phyloP scores from a whole-genome alignment of 768 basidiomycete species.

The Suillus spraguei region DNA sequence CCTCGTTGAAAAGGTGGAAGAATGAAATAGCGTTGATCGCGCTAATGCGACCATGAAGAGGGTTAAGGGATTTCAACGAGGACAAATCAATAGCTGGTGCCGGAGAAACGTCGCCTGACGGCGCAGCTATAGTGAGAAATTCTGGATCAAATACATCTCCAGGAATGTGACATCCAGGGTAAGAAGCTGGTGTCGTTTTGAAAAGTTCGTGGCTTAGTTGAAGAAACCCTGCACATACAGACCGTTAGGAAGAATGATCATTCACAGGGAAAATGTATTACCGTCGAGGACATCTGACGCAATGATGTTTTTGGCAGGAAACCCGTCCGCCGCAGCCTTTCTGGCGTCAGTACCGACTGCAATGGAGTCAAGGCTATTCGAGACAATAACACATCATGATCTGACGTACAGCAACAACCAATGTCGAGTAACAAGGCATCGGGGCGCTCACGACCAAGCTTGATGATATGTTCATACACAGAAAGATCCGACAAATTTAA shows the following conservation, averaged over 20 bases:
- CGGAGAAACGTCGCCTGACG: neutral
- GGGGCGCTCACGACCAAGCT: neutral
- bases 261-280: neutral
- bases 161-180: neutral
- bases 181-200: neutral
- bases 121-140: neutral
- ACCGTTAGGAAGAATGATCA: neutral
- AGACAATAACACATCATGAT: neutral
- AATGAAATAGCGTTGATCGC: neutral
- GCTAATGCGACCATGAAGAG: neutral
- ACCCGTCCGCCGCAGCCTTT: neutral
- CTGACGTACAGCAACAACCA: neutral
- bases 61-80: neutral
- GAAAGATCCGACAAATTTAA: neutral
- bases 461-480: neutral
- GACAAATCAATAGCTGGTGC: neutral
- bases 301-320: neutral
- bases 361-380: neutral
- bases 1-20: neutral
- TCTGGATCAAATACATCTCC: neutral
- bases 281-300: neutral
- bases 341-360: neutral
- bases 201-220: neutral
- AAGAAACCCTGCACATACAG: neutral
- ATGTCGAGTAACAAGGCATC: neutral